Evolutionary conservation across 2,329 filamentous ascomycete species (phyloP), one percentile per base, ranked within the genome.

Genomic region (Claviceps sorghi): DNA sequence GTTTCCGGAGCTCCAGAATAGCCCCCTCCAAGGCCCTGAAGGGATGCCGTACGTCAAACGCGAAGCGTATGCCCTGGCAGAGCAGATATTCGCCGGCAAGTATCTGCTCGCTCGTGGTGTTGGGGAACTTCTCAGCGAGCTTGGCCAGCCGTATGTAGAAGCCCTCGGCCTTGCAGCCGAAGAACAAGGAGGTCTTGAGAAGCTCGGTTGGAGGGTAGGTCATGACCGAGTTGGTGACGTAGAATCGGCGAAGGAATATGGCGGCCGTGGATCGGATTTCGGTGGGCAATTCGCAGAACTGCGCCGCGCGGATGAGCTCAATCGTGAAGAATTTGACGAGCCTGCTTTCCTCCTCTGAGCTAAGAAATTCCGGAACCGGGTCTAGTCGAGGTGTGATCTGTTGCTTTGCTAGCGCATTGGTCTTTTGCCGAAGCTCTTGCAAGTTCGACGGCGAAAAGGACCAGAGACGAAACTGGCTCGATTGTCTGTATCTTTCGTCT

Each of bases 211-310:
- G 91, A 56, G 91, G 87, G 65, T 98, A 97, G 32, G 90, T 95
- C 87, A 97, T 95, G 62, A 90, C 81, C 42, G 87, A 94, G 69
- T 97, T 95, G 62, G 86, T 91, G 40, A 95, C 78, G 72, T 97
- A 98, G 76, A 98, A 97, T 53, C 93, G 86, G 52, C 88, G 86
- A 55, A 98, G 78, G 65, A 94, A 96, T 63, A 94, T 82, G 55
- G 91, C 86, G 3, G 88, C 88, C 7, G 90, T 95, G 4, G 68
- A 62, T 59, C 75, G 72, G 54, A 76, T 75, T 53, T 75, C 72
- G 57, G 73, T 74, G 6, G 72, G 70, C 43, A 76, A 64, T 36
- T 75, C 69, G 59, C 72, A 75, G 58, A 78, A 78, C 50, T 74
- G 69, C 21, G 75, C 77, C 2, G 77, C 77, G 38, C 76, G 74